These are phyloP conservation scores for Eryngium alpinum DNA, from an alignment of 140 eudicot genomes.

Conservation along the genomic window DNA sequence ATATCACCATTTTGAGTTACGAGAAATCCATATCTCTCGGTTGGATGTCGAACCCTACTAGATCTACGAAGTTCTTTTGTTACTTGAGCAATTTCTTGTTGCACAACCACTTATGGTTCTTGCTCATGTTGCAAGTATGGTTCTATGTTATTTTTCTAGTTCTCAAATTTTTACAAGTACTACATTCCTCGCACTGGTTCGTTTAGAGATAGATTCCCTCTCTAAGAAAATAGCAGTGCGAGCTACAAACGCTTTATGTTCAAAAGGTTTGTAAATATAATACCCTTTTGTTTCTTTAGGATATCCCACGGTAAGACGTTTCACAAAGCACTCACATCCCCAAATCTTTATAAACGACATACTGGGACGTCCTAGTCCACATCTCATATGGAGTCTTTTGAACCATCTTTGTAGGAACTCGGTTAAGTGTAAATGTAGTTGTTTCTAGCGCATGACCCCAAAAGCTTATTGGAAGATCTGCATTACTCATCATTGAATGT, in stretches of 20 bases:
- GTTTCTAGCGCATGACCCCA: neutral
- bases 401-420: neutral
- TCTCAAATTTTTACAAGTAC: too few species aligned
- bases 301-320: neutral
- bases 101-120: neutral
- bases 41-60: neutral
- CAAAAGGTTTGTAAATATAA: too few species aligned
- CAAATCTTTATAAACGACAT: neutral
- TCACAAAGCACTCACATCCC: too few species aligned
- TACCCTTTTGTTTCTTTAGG: neutral
- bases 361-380: neutral
- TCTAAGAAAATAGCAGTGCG: too few species aligned
- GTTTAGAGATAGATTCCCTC: too few species aligned
- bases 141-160: too few species aligned
- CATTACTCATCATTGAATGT: neutral
- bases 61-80: neutral
- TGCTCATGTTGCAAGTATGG: neutral
- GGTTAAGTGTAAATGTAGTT: neutral
- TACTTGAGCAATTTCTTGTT: neutral
- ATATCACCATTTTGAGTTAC: too few species aligned
- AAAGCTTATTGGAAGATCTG: neutral
- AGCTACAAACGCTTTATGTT: neutral
- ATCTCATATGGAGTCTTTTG: neutral
- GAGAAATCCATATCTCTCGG: neutral
- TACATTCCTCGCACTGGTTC: too few species aligned